These are phyloP conservation scores for Biancaea sappan DNA, from an alignment of 306 rosid species.

Conservation along the genomic window DNA sequence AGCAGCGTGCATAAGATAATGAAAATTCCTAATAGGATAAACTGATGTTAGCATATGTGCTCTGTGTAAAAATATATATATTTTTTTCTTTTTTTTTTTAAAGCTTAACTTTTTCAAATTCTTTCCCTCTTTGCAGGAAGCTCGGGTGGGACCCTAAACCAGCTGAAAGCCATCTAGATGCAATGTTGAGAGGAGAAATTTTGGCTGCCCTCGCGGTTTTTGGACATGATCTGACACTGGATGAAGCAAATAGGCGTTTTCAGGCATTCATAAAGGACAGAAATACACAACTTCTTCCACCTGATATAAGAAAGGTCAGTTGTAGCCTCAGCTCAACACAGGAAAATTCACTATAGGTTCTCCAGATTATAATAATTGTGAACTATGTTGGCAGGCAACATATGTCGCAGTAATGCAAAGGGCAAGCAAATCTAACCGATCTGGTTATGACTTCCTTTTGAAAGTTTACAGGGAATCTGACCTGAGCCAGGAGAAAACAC, in stretches of 20 bases:
- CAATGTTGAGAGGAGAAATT: conserved; percentile 95
- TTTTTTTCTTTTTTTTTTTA: conserved; percentile 45
- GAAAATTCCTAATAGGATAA: conserved; percentile 15
- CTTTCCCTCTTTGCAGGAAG: conserved; percentile 53
- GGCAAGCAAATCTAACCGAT: conserved; percentile 57
- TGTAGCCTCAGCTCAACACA: conserved; percentile 22
- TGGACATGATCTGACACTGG: conserved; percentile 74
- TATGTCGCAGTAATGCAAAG: conserved; percentile 80
- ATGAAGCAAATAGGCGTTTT: conserved; percentile 81
- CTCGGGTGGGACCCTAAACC: conserved; percentile 95
- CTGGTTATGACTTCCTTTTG: conserved; percentile 73
- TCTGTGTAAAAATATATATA: conserved; percentile 33
- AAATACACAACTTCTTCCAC: conserved; percentile 84
- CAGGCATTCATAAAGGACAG: conserved; percentile 75
- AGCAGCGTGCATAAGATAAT: not conserved
- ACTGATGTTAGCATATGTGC: conserved; percentile 29
- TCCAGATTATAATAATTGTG: conserved; percentile 37
- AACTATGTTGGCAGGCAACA: conserved; percentile 65
- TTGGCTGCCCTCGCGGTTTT: conserved; percentile 74
- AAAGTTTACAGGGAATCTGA: conserved; percentile 84
- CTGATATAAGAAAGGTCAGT: conserved; percentile 84
- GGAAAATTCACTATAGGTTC: conserved; percentile 17
- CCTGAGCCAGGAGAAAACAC: conserved; percentile 87
- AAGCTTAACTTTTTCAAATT: conserved; percentile 34
- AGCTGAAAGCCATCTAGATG: conserved; percentile 62